Conservation (phyloP, 2,329 filamentous ascomycete genomes). For the Ophiosphaerella herpotricha region DNA sequence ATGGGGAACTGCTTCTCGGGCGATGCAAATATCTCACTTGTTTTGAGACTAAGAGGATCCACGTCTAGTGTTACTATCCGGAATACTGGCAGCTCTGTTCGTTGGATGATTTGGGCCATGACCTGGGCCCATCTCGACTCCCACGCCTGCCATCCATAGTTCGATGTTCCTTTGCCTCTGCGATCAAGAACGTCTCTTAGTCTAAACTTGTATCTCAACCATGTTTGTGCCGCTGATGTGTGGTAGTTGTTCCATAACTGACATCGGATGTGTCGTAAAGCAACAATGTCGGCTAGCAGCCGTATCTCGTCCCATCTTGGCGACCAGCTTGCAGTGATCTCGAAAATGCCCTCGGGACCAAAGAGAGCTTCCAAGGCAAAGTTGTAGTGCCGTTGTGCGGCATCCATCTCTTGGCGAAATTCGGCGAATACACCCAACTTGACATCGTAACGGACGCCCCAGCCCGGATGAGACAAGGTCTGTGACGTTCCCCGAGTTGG, state of each 20-base stretch:
- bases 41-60: constrained; percentile 32
- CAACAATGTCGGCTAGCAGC: constrained; percentile 79
- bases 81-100: constrained; percentile 56
- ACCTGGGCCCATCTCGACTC: constrained; percentile 72
- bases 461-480: constrained; percentile 80
- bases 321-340: constrained; percentile 87
- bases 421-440: constrained; percentile 91
- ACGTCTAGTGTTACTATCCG: constrained; percentile 28
- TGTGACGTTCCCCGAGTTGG: constrained; percentile 84
- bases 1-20: constrained; percentile 57
- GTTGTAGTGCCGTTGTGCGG: constrained; percentile 82
- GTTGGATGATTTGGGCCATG: constrained; percentile 64
- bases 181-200: constrained; percentile 79
- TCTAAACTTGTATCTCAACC: constrained; percentile 76
- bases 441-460: constrained; percentile 94
- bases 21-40: constrained; percentile 50
- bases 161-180: constrained; percentile 80
- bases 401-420: constrained; percentile 90
- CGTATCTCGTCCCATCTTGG: constrained; percentile 91
- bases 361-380: constrained; percentile 84
- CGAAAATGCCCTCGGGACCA: constrained; percentile 76
- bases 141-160: constrained; percentile 95
- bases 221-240: constrained; percentile 78
- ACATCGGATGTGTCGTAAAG: constrained; percentile 80
- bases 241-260: constrained; percentile 79